Conservation (phyloP, 2,329 filamentous ascomycete genomes). For the Fusarium odoratissimum region DNA sequence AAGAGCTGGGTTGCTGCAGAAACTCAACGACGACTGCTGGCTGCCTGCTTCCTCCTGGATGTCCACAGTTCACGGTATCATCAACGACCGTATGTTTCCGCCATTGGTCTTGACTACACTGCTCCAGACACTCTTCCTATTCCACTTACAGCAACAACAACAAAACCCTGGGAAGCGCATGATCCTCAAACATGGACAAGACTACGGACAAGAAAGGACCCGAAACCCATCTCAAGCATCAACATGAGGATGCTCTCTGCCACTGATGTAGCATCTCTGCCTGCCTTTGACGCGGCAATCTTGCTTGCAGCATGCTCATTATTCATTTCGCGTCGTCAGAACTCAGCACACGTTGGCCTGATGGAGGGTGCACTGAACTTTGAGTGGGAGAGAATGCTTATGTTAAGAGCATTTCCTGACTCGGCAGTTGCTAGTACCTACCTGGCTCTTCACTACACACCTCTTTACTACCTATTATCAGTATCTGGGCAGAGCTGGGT, state of each 20-base stretch:
- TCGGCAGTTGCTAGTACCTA: conserved; percentile 64
- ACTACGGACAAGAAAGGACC: conserved; percentile 42
- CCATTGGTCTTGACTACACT: conserved; percentile 52
- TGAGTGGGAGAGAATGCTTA: conserved; percentile 41
- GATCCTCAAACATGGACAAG: conserved; percentile 60
- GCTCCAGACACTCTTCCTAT: conserved; percentile 54
- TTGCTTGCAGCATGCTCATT: conserved; percentile 55
- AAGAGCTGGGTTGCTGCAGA: conserved; percentile 64
- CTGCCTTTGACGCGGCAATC: conserved; percentile 54
- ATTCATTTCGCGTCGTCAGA: conserved; percentile 52
- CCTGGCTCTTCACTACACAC: conserved; percentile 67
- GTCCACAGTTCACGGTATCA: conserved; percentile 66
- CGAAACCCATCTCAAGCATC: conserved; percentile 43
- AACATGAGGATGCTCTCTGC: conserved; percentile 52
- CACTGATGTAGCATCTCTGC: conserved; percentile 50
- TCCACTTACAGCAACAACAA: conserved; percentile 59
- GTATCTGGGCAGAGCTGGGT: conserved; percentile 70
- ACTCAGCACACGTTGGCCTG: conserved; percentile 42
- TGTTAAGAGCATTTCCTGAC: conserved; percentile 57
- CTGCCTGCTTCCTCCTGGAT: conserved; percentile 68
- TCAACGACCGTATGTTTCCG: conserved; percentile 57
- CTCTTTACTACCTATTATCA: conserved; percentile 67
- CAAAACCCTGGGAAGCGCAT: conserved; percentile 62
- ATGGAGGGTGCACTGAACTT: conserved; percentile 41
- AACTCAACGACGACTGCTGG: conserved; percentile 64